phyloP scores from a whole-genome alignment of 345 rosid genomes.

The Lumnitzera littorea region DNA sequence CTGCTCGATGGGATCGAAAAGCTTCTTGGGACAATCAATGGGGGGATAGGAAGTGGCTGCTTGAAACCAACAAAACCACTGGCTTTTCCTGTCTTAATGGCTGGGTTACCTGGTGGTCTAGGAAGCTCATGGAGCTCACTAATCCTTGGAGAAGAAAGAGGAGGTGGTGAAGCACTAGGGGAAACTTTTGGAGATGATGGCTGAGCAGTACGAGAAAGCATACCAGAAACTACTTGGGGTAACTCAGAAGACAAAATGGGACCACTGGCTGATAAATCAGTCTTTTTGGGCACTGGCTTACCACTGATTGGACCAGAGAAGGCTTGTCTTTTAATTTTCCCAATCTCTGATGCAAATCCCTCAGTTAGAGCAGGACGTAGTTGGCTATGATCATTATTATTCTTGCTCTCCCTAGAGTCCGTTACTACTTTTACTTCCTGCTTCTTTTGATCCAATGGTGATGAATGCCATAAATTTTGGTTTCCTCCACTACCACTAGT shows the following conservation, averaged over 20 bases:
- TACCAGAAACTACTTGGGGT: constrained; percentile 38
- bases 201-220: constrained; percentile 36
- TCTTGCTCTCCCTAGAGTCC: constrained; percentile 29
- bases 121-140: constrained; percentile 96
- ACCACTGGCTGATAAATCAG: constrained; percentile 36
- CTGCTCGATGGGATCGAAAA: constrained; percentile 81
- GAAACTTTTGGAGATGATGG: constrained; percentile 63
- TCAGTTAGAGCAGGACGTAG: constrained; percentile 60
- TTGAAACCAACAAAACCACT: constrained; percentile 34
- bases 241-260: constrained; percentile 35
- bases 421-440: constrained; percentile 23
- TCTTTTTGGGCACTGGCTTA: constrained; percentile 46
- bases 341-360: constrained; percentile 35
- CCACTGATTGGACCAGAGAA: constrained; percentile 66
- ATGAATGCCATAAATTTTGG: constrained; percentile 68
- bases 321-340: constrained; percentile 46
- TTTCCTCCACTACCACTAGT: constrained; percentile 27
- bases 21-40: constrained; percentile 54
- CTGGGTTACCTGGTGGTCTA: constrained; percentile 60
- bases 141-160: constrained; percentile 64
- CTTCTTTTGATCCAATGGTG: constrained; percentile 78
- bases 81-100: constrained; percentile 47
- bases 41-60: constrained; percentile 72
- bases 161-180: constrained; percentile 82
- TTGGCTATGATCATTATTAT: constrained; percentile 26